A percentile compares a stretch with the other conserved stretches of the same genome.
Conservation (phyloP, 73 alveolate genomes). For the Paramecium caudatum region DNA sequence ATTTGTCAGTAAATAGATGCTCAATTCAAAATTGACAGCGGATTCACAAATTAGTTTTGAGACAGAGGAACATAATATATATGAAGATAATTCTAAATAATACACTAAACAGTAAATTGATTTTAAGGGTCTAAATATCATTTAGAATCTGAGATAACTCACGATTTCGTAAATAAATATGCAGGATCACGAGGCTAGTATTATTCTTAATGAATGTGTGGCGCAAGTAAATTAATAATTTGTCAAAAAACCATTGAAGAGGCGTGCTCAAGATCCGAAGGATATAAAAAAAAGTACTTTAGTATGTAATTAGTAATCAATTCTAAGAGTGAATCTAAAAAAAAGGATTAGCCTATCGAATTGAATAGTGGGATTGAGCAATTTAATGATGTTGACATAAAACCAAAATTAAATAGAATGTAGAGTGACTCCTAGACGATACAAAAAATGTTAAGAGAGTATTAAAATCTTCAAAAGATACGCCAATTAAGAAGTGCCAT, state of each 20-base stretch:
- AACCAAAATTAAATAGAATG: constrained; percentile 30
- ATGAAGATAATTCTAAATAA: background rate
- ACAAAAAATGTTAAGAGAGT: constrained; percentile 36
- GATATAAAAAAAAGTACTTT: background rate
- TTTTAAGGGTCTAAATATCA: constrained; percentile 8
- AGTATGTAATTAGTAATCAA: background rate
- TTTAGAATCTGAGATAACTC: background rate
- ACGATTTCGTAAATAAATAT: background rate
- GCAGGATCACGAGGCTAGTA: background rate
- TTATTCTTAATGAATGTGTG: background rate
- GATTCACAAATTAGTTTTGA: constrained; percentile 9
- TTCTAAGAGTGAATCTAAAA: constrained; percentile 43
- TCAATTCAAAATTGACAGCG: constrained; percentile 55
- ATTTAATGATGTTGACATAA: constrained; percentile 27
- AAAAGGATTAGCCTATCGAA: background rate
- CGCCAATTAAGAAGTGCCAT: background rate
- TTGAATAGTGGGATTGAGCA: background rate
- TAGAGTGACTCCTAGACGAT: constrained; percentile 51
- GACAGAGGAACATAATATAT: constrained; percentile 46
- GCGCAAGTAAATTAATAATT: background rate
- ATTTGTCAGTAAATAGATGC: background rate
- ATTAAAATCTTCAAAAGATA: background rate
- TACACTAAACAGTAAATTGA: background rate
- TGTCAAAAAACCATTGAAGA: background rate
- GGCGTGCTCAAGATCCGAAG: background rate